Percentiles rank a stretch among this genome's conserved stretches.
Evolutionary conservation across 257 asterid genomes (phyloP).

Genomic region (Coffea canephora): DNA sequence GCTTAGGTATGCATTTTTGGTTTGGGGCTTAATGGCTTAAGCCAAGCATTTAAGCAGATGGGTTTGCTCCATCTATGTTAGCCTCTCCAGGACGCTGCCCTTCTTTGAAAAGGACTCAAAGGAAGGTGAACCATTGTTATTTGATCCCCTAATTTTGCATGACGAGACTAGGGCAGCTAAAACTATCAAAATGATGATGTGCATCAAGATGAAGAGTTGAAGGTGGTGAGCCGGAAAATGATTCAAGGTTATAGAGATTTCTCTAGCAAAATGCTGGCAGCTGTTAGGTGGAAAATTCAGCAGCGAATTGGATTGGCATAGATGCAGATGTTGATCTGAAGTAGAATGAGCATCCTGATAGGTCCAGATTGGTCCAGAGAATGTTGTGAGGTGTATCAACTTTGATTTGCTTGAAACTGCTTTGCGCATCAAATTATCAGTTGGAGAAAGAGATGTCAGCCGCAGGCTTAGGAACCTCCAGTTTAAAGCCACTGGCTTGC

Average conservation of each 20-base stretch:
- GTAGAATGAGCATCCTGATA: conserved; percentile 48
- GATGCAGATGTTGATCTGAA: conserved; percentile 71
- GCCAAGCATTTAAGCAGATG: conserved; percentile 81
- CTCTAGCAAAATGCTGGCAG: conserved; percentile 96
- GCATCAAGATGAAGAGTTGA: conserved; percentile 78
- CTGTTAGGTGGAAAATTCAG: conserved; percentile 84
- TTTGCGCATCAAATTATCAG: conserved; percentile 57
- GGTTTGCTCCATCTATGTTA: conserved; percentile 98
- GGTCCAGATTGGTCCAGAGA: conserved; percentile 60
- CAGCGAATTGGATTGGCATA: conserved; percentile 90
- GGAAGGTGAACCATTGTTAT: conserved; percentile 54
- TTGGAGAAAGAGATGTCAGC: conserved; percentile 94
- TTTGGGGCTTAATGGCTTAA: conserved; percentile 42
- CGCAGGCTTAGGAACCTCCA: conserved; percentile 88
- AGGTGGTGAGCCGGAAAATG: conserved; percentile 94
- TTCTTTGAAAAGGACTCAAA: conserved; percentile 83
- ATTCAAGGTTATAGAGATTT: conserved; percentile 89
- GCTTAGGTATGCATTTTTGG: conserved; percentile 64
- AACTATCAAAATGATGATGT: conserved; percentile 34
- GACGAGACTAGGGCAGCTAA: conserved; percentile 27
- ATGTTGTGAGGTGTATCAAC: conserved; percentile 64
- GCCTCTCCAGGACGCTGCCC: conserved; percentile 93
- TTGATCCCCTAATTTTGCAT: conserved; percentile 39
- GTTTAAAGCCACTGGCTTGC: conserved; percentile 92
- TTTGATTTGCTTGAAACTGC: conserved; percentile 71